These are phyloP conservation scores for Cystobasidium sp. DNA, from an alignment of 1,284 basidiomycete genomes.

Conservation along the genomic window DNA sequence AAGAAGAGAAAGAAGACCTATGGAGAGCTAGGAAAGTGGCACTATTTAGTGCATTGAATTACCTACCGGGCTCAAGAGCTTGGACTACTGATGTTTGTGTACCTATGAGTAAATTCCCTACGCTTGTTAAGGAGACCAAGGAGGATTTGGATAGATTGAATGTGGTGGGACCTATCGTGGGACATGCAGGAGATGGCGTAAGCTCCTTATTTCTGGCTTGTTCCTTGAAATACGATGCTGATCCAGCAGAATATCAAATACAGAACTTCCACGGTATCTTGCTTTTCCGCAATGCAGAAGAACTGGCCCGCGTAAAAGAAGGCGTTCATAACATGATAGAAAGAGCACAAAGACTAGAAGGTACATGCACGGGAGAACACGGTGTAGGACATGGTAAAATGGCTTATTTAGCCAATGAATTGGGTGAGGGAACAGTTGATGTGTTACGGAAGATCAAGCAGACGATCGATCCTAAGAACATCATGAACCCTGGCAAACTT, in stretches of 20 bases:
- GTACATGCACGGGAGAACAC: constrained; percentile 66
- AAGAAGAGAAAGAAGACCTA: constrained; percentile 72
- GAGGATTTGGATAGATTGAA: constrained; percentile 38
- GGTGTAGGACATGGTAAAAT: constrained; percentile 50
- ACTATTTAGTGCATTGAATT: constrained; percentile 49
- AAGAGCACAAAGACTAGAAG: constrained; percentile 73
- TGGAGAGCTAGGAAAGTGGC: constrained; percentile 83
- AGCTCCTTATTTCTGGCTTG: neutral
- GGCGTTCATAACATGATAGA: constrained; percentile 71
- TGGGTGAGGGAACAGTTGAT: constrained; percentile 51
- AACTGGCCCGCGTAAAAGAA: constrained; percentile 62
- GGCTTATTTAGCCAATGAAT: constrained; percentile 51
- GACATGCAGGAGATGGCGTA: constrained; percentile 50
- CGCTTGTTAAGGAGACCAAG: constrained; percentile 51
- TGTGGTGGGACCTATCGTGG: constrained; percentile 49
- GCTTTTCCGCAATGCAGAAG: constrained; percentile 68
- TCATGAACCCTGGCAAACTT: constrained; percentile 49
- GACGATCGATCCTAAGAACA: constrained; percentile 51
- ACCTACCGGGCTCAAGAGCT: constrained; percentile 45
- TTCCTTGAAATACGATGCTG: neutral
- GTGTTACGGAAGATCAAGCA: constrained; percentile 50
- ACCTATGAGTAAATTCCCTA: constrained; percentile 50
- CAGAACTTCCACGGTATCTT: constrained; percentile 56
- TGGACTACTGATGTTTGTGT: constrained; percentile 54
- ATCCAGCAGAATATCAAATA: no score